Base-by-base conservation (phyloP, 306 rosid genomes). In the Oxytropis ochrocephala region DNA sequence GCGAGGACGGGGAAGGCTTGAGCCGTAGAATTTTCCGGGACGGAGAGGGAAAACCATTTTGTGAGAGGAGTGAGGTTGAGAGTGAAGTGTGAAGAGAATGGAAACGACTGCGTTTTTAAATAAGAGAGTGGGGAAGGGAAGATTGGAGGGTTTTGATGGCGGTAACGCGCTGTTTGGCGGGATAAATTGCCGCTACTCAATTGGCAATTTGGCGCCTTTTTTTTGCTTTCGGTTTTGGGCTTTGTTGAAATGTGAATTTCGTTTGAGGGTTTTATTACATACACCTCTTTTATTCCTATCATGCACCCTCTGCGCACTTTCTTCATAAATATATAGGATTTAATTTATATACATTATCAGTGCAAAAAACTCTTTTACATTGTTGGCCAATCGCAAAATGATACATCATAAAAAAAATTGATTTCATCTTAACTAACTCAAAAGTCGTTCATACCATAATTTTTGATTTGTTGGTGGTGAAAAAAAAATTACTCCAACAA, bases 1-100 rank as follows among this genome's bases (percentile, higher is more conserved):
- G 19, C 96, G 84, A 0, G 98, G 98, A 5, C 98, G 96, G 9
- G 98, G 97, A 1, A 90, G 97, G 82, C 89, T 85, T 39, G 82
- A 69, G 69, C 98, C 97, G 80, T 87, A 94, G 84, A 94, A 88
- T 50, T 87, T 94, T 36, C 77, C 83, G 5, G 96, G 99, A 13
- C 94, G 86, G 0, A 87, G 81, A 65, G 97, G 44, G 7, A 84
- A 57, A 7, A 90, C 91, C 97, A 90, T 89, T 8, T 72, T 67
- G 42, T 8, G 32, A 1, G 30, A 16, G 7, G 6, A 27, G n/a
- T 2, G 4, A 2, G 11, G 17, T 13, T 8, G 3, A 8, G 42
- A 7, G 24, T 5, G 1, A 1, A 4, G 24, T 9, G 44, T 3
- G 14, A 36, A 2, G 48, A 17, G 8, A 8, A 16, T 4, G 33